Conservation (phyloP, 2,329 filamentous ascomycete genomes). For the Annulohypoxylon truncatum region DNA sequence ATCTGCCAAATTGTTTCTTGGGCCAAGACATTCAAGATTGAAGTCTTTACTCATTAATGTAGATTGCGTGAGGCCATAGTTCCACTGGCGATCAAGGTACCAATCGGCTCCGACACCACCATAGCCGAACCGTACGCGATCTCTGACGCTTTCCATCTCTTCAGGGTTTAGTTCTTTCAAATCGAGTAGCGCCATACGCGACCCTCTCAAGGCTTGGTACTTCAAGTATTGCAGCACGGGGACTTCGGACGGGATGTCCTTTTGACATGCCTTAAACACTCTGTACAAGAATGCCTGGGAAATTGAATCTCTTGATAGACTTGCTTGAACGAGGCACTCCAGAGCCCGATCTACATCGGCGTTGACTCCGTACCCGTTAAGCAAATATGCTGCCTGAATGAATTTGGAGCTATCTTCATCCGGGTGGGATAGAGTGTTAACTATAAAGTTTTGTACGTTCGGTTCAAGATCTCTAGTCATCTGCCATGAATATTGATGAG, state of each 20-base stretch:
- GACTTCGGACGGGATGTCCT: neutral
- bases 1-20: neutral
- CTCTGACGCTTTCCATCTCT: neutral
- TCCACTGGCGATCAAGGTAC: neutral
- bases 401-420: neutral
- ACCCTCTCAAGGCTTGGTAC: neutral
- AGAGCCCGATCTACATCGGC: neutral
- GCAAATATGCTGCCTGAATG: neutral
- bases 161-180: neutral
- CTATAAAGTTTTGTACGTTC: neutral
- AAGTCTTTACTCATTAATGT: neutral
- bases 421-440: neutral
- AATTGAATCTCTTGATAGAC: neutral
- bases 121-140: neutral
- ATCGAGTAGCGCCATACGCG: neutral
- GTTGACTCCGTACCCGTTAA: neutral
- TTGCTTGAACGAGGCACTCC: neutral
- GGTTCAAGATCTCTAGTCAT: neutral
- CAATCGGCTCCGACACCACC: neutral
- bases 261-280: slow-evolving; percentile 1
- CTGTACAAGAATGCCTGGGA: neutral
- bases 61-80: neutral
- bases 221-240: neutral
- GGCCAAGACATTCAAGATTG: neutral
- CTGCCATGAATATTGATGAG: neutral